Percentiles rank a stretch among this genome's conserved stretches.
phyloP scores from a whole-genome alignment of 768 basidiomycete species.

The Boletus subparvulus region DNA sequence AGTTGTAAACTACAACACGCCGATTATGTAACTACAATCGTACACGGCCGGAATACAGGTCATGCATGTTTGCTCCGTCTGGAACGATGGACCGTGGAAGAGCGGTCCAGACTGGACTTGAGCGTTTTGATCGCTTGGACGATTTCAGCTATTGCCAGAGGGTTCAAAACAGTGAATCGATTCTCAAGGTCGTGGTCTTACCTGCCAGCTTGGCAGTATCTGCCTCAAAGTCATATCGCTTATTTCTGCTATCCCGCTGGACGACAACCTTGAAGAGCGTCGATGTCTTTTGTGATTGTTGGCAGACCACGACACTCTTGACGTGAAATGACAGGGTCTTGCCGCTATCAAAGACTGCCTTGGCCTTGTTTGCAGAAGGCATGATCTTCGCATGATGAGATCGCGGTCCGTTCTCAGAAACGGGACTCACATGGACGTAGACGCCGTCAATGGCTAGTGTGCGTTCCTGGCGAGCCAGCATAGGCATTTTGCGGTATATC shows the following conservation, averaged over 20 bases:
- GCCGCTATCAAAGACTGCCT: slow-evolving; percentile 83
- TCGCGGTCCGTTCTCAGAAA: background rate
- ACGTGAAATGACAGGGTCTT: slow-evolving; percentile 94
- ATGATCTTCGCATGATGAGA: slow-evolving; percentile 61
- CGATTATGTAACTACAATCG: no score
- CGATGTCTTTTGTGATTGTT: slow-evolving; percentile 77
- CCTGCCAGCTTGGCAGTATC: slow-evolving; percentile 80
- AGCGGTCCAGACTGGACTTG: slow-evolving; percentile 62
- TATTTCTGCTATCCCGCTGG: slow-evolving; percentile 69
- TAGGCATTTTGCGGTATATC: slow-evolving; percentile 92
- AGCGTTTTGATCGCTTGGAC: slow-evolving; percentile 69
- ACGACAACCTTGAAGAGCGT: slow-evolving; percentile 89
- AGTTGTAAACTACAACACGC: background rate
- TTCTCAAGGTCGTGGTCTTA: slow-evolving; percentile 34
- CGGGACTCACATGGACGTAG: slow-evolving; percentile 74
- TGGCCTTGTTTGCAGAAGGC: slow-evolving; percentile 76
- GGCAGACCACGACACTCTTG: slow-evolving; percentile 79
- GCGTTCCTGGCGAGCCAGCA: slow-evolving; percentile 89
- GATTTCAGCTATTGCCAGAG: slow-evolving; percentile 57
- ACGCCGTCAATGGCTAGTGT: slow-evolving; percentile 92
- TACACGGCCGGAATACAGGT: no score
- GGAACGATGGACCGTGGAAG: slow-evolving; percentile 59
- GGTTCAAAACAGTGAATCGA: background rate
- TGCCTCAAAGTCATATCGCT: slow-evolving; percentile 97
- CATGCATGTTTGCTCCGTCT: slow-evolving; percentile 46